Conservation (phyloP, 2,329 filamentous ascomycete genomes). For the Daldinia sp. region DNA sequence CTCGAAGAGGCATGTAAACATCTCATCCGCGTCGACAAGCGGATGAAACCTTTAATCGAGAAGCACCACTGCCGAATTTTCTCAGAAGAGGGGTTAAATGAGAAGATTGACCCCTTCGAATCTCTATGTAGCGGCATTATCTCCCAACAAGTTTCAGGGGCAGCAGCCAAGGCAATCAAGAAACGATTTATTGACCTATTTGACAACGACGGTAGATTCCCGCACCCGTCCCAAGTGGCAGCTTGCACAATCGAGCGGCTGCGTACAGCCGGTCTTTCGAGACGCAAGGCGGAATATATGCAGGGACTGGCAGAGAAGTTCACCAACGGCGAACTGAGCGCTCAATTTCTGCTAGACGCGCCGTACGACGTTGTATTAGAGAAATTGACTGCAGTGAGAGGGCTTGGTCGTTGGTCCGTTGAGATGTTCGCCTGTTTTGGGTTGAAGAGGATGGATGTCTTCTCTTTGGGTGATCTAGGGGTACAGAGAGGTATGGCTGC, state of each 20-base stretch:
- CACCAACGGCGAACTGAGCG: slow-evolving; percentile 76
- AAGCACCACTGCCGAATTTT: slow-evolving; percentile 83
- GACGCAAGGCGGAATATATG: slow-evolving; percentile 96
- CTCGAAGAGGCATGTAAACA: slow-evolving; percentile 81
- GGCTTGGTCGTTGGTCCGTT: slow-evolving; percentile 89
- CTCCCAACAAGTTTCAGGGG: slow-evolving; percentile 94
- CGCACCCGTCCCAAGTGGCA: slow-evolving; percentile 79
- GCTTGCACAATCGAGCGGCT: slow-evolving; percentile 72
- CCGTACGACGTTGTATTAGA: slow-evolving; percentile 88
- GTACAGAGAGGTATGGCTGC: slow-evolving; percentile 95
- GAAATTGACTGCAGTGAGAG: slow-evolving; percentile 85
- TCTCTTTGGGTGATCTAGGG: slow-evolving; percentile 90
- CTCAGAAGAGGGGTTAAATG: slow-evolving; percentile 82
- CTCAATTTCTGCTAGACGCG: slow-evolving; percentile 79
- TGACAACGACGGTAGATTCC: slow-evolving; percentile 67
- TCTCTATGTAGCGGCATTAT: slow-evolving; percentile 89
- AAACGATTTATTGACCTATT: slow-evolving; percentile 85
- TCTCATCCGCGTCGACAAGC: slow-evolving; percentile 78
- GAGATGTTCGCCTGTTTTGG: slow-evolving; percentile 99
- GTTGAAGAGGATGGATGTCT: slow-evolving; percentile 94
- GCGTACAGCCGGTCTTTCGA: slow-evolving; percentile 87
- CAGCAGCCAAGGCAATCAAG: slow-evolving; percentile 90
- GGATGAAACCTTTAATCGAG: slow-evolving; percentile 78
- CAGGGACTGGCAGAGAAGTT: slow-evolving; percentile 88
- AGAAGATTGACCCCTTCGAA: slow-evolving; percentile 89